Conservation (phyloP, 345 rosid genomes). For the Syzygium grande region DNA sequence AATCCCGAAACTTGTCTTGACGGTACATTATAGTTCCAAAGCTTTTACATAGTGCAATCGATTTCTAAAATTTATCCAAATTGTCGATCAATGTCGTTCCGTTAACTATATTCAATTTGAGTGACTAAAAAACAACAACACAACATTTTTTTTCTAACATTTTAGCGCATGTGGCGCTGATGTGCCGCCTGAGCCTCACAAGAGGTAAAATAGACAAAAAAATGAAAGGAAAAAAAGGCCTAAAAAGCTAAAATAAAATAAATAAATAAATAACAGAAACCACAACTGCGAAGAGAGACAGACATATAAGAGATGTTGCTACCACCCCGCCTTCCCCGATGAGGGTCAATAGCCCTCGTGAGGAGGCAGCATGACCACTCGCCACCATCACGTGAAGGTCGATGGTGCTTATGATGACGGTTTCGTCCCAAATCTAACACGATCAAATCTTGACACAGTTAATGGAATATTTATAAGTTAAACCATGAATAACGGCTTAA, state of each 20-base stretch:
- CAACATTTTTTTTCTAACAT: too few relatives aligned
- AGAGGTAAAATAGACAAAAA: too few relatives aligned
- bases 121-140: neutral
- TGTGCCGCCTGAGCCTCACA: too few relatives aligned
- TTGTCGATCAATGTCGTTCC: neutral
- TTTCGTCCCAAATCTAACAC: neutral
- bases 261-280: neutral
- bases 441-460: neutral
- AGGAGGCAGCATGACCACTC: neutral
- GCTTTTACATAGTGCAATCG: neutral
- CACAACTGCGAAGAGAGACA: neutral
- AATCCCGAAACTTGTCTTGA: neutral
- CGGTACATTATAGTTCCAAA: neutral
- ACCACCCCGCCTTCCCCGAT: neutral
- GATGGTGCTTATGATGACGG: neutral
- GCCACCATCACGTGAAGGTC: too few relatives aligned
- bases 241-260: too few relatives aligned
- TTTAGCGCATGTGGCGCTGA: neutral
- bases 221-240: too few relatives aligned
- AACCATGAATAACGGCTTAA: too few relatives aligned
- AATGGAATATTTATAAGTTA: neutral
- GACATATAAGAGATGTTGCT: neutral
- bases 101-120: neutral
- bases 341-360: neutral
- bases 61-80: neutral